phyloP scores from a whole-genome alignment of 2,329 filamentous ascomycete species.

The Diaporthe ampelina region DNA sequence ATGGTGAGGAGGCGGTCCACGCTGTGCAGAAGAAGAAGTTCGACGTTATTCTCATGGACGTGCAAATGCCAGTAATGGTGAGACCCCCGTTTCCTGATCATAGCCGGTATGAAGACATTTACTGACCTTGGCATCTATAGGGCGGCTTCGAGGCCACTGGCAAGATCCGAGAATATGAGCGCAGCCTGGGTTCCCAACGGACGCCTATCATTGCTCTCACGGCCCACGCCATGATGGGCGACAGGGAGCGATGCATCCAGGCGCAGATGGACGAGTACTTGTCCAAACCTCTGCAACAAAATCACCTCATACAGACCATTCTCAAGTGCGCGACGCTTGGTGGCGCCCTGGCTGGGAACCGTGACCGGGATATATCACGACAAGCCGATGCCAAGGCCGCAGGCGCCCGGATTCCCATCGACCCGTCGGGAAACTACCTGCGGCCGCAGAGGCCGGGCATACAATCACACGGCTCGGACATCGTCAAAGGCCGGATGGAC shows the following conservation, averaged over 20 bases:
- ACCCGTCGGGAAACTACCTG: constrained; percentile 52
- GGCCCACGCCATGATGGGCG: constrained; percentile 98
- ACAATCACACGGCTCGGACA: constrained; percentile 60
- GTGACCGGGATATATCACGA: constrained; percentile 70
- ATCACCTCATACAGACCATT: constrained; percentile 97
- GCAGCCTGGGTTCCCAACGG: constrained; percentile 81
- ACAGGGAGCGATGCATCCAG: constrained; percentile 97
- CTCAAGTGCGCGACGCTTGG: constrained; percentile 96
- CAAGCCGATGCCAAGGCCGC: constrained; percentile 63
- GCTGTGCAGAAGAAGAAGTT: constrained; percentile 93
- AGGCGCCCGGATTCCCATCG: constrained; percentile 50
- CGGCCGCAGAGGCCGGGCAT: constrained; percentile 67
- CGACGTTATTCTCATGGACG: constrained; percentile 98
- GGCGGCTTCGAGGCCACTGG: constrained; percentile 97
- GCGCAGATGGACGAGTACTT: constrained; percentile 99
- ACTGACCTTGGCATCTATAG: constrained; percentile 61
- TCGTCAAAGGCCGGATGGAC: constrained; percentile 55
- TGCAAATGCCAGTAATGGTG: constrained; percentile 99
- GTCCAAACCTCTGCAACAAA: constrained; percentile 96
- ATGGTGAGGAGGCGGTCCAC: constrained; percentile 93
- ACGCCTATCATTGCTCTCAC: constrained; percentile 98
- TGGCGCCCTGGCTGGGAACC: constrained; percentile 83
- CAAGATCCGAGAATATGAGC: constrained; percentile 96
- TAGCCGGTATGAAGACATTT: constrained; percentile 38
- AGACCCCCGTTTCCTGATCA: constrained; percentile 49